These are phyloP conservation scores for Hortiboletus flavorubellus DNA, from an alignment of 768 basidiomycete genomes.

Conservation along the genomic window DNA sequence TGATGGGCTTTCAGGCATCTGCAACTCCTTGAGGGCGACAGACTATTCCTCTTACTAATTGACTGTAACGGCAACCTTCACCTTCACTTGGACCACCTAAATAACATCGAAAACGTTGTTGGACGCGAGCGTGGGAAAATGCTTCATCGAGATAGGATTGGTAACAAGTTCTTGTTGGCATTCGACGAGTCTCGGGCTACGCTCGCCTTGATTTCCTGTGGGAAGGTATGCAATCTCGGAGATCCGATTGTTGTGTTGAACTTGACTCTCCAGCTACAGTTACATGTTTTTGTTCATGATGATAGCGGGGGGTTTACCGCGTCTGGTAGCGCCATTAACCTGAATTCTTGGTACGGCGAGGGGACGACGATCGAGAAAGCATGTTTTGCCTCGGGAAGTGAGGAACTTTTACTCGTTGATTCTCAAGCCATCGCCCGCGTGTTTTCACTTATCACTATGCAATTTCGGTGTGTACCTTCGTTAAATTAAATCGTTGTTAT, in stretches of 20 bases:
- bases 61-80: conserved; percentile 31
- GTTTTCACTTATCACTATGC: conserved; percentile 51
- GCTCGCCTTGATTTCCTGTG: conserved; percentile 42
- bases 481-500: background rate
- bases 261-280: conserved; percentile 27
- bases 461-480: conserved; percentile 43
- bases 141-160: conserved; percentile 46
- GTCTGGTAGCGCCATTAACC: conserved; percentile 41
- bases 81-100: conserved; percentile 38
- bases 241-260: background rate
- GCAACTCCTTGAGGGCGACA: conserved; percentile 41
- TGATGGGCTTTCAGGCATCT: conserved; percentile 24
- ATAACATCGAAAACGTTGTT: conserved; percentile 35
- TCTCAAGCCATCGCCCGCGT: conserved; percentile 41
- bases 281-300: conserved; percentile 50
- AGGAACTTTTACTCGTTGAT: conserved; percentile 54
- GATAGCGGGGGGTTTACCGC: conserved; percentile 43
- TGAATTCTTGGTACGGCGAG: conserved; percentile 45
- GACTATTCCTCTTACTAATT: conserved; percentile 39
- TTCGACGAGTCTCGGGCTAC: conserved; percentile 52
- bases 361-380: conserved; percentile 35
- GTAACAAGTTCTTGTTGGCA: conserved; percentile 42
- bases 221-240: conserved; percentile 34
- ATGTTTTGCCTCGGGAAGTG: conserved; percentile 47
- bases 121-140: conserved; percentile 28